Percentiles rank a stretch among this genome's conserved stretches.
These are phyloP conservation scores for Colletotrichum sp. DNA, from an alignment of 2,329 filamentous ascomycete species.

Conservation along the genomic window DNA sequence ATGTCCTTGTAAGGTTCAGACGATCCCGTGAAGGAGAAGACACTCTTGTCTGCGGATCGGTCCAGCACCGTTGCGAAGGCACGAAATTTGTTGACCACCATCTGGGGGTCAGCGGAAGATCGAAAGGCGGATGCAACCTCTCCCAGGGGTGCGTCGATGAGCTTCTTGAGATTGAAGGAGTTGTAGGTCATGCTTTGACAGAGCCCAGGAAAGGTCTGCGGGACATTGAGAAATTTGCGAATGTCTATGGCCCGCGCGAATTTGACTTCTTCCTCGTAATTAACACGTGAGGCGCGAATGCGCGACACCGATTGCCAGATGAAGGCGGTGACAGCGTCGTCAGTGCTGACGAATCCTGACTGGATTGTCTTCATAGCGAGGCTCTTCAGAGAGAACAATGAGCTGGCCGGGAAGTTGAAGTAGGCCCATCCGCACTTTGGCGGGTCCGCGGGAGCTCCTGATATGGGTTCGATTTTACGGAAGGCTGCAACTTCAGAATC, in stretches of 20 bases:
- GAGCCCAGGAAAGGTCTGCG: conserved; percentile 51
- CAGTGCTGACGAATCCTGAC: conserved; percentile 51
- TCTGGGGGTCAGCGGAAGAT: conserved; percentile 36
- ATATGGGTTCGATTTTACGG: background rate
- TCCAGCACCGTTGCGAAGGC: conserved; percentile 45
- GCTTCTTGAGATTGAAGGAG: conserved; percentile 28
- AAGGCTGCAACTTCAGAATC: conserved; percentile 33
- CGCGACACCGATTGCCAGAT: conserved; percentile 52
- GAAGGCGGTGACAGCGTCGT: conserved; percentile 57
- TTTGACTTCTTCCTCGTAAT: background rate
- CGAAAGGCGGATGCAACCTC: conserved; percentile 35
- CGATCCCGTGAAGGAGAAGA: conserved; percentile 35
- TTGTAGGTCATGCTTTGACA: conserved; percentile 51
- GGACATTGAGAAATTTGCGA: conserved; percentile 44
- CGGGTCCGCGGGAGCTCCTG: background rate
- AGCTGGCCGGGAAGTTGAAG: conserved; percentile 44
- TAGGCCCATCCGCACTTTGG: conserved; percentile 40
- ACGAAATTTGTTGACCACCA: conserved; percentile 38
- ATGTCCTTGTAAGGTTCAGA: conserved; percentile 46
- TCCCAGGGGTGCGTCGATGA: conserved; percentile 27
- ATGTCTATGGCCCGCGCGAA: conserved; percentile 56
- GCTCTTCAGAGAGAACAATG: conserved; percentile 45
- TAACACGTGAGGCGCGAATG: conserved; percentile 41
- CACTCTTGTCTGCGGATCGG: conserved; percentile 36
- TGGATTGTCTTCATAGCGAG: conserved; percentile 32